Evolutionary conservation across 140 eudicot species (phyloP).

Genomic region (Flaveria floridana): DNA sequence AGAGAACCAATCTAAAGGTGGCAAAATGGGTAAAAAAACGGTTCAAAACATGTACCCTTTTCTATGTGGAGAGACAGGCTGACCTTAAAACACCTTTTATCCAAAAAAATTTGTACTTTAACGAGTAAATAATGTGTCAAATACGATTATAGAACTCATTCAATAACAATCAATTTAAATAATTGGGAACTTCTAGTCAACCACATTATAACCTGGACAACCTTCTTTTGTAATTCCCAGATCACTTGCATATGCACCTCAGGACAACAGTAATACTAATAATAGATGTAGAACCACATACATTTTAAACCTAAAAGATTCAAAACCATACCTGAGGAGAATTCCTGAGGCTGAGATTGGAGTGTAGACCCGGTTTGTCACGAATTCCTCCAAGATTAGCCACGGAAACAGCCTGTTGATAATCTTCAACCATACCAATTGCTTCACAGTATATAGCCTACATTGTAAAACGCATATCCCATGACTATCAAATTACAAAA

Average conservation of each 20-base stretch:
- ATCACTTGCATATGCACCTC: not conserved
- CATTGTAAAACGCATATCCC: conserved; percentile 14
- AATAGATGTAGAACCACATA: not conserved
- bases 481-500: not conserved
- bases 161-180: not conserved
- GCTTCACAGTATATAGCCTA: conserved; percentile 91
- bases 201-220: not conserved
- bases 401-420: conserved; percentile 83
- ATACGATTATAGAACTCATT: not conserved
- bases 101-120: not conserved
- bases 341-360: conserved; percentile 73
- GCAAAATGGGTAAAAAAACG: not conserved
- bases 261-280: not conserved
- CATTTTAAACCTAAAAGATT: not conserved
- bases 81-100: not conserved
- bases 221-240: not conserved
- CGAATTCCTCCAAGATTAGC: conserved; percentile 85
- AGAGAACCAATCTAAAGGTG: not conserved
- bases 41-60: not conserved
- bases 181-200: no score
- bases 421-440: conserved; percentile 86
- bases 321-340: conserved; percentile 62
- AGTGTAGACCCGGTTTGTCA: conserved; percentile 59
- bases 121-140: not conserved
- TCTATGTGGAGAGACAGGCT: not conserved